These are phyloP conservation scores for Neofusicoccum umdonicola DNA, from an alignment of 2,329 filamentous ascomycete species.

Conservation along the genomic window DNA sequence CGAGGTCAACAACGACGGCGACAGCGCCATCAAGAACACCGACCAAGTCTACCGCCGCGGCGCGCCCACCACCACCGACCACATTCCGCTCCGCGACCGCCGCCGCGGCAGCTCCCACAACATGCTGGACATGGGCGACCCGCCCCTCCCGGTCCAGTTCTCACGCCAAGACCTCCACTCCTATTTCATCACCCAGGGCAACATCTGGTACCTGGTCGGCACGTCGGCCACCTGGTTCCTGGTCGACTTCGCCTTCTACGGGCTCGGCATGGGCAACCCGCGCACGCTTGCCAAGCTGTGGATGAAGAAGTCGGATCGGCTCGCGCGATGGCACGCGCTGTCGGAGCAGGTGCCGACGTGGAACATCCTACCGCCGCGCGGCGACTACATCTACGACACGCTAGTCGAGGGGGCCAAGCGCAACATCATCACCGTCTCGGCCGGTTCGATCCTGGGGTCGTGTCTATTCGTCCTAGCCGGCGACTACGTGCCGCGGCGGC, in stretches of 20 bases:
- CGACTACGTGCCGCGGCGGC: slow-evolving; percentile 33
- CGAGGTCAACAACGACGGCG: slow-evolving; percentile 36
- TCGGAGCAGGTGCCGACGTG: neutral
- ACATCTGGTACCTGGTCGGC: slow-evolving; percentile 38
- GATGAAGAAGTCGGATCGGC: slow-evolving; percentile 21
- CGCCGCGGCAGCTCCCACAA: slow-evolving; percentile 27
- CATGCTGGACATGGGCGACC: slow-evolving; percentile 21
- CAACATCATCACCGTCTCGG: slow-evolving; percentile 34
- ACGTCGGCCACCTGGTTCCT: slow-evolving; percentile 36
- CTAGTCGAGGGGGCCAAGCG: slow-evolving; percentile 31
- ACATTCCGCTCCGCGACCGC: slow-evolving; percentile 30
- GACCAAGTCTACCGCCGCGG: slow-evolving; percentile 26
- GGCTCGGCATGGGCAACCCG: slow-evolving; percentile 35
- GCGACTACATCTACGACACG: slow-evolving; percentile 25
- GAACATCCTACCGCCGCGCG: slow-evolving; percentile 7
- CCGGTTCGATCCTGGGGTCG: slow-evolving; percentile 31
- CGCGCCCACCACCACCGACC: slow-evolving; percentile 22
- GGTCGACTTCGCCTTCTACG: slow-evolving; percentile 38
- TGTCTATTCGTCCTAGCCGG: slow-evolving; percentile 34
- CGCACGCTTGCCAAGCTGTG: slow-evolving; percentile 36
- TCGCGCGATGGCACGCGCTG: neutral
- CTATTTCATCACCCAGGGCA: slow-evolving; percentile 35
- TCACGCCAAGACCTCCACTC: slow-evolving; percentile 31
- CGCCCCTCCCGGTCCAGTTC: slow-evolving; percentile 25
- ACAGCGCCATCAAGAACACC: slow-evolving; percentile 31